Conservation (phyloP, 225 moss, liverwort and hornwort genomes). For the Physcomitrium patens region DNA sequence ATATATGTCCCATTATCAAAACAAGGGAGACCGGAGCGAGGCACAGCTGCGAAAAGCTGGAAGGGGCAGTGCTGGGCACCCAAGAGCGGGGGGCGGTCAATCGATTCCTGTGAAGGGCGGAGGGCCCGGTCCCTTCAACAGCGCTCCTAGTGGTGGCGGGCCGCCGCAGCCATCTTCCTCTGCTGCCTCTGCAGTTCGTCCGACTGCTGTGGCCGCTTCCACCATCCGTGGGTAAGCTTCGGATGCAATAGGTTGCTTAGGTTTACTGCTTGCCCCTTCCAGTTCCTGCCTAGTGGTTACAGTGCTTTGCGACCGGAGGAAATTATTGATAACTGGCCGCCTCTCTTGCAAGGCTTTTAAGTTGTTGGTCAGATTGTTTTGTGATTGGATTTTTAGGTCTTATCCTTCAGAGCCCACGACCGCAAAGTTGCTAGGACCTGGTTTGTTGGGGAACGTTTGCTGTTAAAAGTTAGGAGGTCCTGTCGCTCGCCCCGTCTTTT, state of each 20-base stretch:
- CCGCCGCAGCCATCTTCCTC: constrained; percentile 67
- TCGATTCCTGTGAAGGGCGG: constrained; percentile 82
- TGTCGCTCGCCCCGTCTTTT: not conserved
- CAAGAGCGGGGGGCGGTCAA: constrained; percentile 70
- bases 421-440: not conserved
- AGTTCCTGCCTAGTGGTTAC: not conserved
- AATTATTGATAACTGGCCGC: not conserved
- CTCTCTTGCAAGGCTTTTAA: not conserved
- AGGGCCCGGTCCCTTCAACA: constrained; percentile 93
- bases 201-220: constrained; percentile 76
- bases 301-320: constrained; percentile 10
- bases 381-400: constrained; percentile 36
- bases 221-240: constrained; percentile 80
- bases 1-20: constrained; percentile 99
- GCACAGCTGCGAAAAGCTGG: constrained; percentile 98
- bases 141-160: constrained; percentile 74
- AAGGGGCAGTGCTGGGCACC: constrained; percentile 79
- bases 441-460: not conserved
- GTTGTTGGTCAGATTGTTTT: not conserved
- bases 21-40: constrained; percentile 99
- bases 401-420: not conserved
- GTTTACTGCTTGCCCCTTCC: not conserved
- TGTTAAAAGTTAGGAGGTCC: not conserved
- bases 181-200: constrained; percentile 49
- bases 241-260: not conserved